Base-by-base conservation (phyloP, 129 eudicot species). In the Pseudognaphalium luteoalbum region DNA sequence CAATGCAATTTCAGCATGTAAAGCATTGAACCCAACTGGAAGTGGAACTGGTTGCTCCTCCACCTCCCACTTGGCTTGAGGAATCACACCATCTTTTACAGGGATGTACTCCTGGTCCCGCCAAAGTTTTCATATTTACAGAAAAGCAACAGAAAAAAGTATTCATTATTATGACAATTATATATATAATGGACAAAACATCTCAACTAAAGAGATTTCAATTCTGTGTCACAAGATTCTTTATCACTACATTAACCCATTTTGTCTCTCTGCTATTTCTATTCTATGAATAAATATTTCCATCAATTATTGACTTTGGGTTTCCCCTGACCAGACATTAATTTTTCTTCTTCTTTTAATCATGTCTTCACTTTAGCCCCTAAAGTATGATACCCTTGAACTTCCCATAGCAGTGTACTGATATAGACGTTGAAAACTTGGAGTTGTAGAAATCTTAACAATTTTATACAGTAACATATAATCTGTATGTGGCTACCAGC, bases 61-160 rank as follows among this genome's bases (percentile, higher is more conserved):
- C 60, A 80, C 88, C 32, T 86, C 92, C 96, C 96, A 90, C 71
- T 77, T 83, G 65, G 82, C 72, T 75, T 90, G 84, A 47, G 83
- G 88, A 16, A 86, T 77, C 44, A 56, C 87, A 82, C 77, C 92
- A 86, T 86, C 88, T 42, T 82, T 84, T 74, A 83, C 96, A 47
- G 96, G 87, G 70, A 71, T 82, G 78, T 90, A 90, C 61, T 90
- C 92, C 96, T 90, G 83, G 83, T 73, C 83, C 83, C 83, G 78
- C 79, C 70, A 64, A 80, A 56, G 67, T 80, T 80, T 52, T 28
- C 8, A 25, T 17, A 54, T 56, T 74, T 65, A 73, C 74, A 80
- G 32, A 66, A 72, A 80, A 19, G 68, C 74, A 50, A 59, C 56
- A 77, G 15, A 51, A 76, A 76, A 28, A 44, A 28, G 41, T 58